phyloP scores from a whole-genome alignment of 75 land plant species.

The Pseudotsuga menziesii region DNA sequence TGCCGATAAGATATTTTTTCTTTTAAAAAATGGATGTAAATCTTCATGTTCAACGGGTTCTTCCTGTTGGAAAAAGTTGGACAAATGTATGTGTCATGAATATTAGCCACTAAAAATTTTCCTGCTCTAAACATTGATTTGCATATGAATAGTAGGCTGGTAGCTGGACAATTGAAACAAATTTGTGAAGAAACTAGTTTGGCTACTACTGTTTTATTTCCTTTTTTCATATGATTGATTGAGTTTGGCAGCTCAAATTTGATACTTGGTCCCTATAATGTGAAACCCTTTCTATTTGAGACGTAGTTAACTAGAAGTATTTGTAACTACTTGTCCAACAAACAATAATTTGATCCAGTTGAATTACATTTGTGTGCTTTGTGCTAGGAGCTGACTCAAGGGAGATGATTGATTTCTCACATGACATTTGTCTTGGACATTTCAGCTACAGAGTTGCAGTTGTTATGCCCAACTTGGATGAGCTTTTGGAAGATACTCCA shows the following conservation, averaged over 20 bases:
- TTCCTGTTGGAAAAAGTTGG: no score
- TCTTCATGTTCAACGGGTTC: no score
- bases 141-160: no score
- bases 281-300: background rate
- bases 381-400: background rate
- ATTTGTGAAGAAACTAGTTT: no score
- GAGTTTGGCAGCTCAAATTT: background rate
- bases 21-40: no score
- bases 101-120: no score
- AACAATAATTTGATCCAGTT: background rate
- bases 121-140: no score
- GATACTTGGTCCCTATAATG: background rate
- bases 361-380: constrained; percentile 1
- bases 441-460: constrained; percentile 85
- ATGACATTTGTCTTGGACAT: constrained; percentile 7
- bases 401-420: constrained; percentile 1
- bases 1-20: no score
- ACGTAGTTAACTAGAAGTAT: background rate
- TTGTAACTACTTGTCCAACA: background rate
- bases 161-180: no score
- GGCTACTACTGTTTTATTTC: background rate
- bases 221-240: background rate
- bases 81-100: no score
- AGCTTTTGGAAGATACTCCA: constrained; percentile 80
- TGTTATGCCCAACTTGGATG: constrained; percentile 87